Evolutionary conservation across 1,284 basidiomycete genomes (phyloP).

Genomic region (Spongiforma sp.): DNA sequence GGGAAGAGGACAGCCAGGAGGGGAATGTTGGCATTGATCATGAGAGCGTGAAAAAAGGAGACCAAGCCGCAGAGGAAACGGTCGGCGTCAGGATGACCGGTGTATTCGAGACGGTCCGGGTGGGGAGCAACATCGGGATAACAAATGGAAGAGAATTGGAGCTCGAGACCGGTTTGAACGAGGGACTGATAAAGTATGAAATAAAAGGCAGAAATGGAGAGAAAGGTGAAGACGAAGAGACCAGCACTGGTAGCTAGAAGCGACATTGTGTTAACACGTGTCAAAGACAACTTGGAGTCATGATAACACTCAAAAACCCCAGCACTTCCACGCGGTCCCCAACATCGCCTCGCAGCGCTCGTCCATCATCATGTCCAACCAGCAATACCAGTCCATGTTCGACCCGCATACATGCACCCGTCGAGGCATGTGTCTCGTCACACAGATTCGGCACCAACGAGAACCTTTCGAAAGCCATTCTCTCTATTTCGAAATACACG

Average conservation of each 20-base stretch:
- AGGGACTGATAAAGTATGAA: constrained; percentile 24
- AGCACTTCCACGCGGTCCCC: too few relatives aligned
- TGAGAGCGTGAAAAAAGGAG: constrained; percentile 44
- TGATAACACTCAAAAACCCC: too few relatives aligned
- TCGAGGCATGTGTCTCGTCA: constrained; percentile 77
- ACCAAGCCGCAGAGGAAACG: constrained; percentile 43
- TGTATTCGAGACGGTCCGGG: constrained; percentile 41
- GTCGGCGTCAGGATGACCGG: constrained; percentile 38
- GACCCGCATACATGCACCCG: constrained; percentile 58
- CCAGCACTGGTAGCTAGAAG: constrained; percentile 16
- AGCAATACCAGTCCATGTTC: constrained; percentile 30
- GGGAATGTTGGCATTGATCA: constrained; percentile 33
- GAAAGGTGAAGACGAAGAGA: constrained; percentile 22
- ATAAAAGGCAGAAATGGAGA: constrained; percentile 14
- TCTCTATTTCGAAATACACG: constrained; percentile 80
- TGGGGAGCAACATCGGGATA: constrained; percentile 15
- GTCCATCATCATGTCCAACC: constrained; percentile 13
- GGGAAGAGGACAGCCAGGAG: constrained; percentile 38
- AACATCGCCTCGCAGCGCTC: too few relatives aligned
- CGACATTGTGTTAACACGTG: too few relatives aligned
- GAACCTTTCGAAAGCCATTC: constrained; percentile 66
- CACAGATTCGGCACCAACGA: constrained; percentile 54
- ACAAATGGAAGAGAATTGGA: constrained; percentile 18
- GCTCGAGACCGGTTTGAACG: constrained; percentile 16
- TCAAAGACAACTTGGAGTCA: too few relatives aligned